Evolutionary conservation across 1,284 basidiomycete genomes (phyloP).

Genomic region (Malassezia slooffiae): DNA sequence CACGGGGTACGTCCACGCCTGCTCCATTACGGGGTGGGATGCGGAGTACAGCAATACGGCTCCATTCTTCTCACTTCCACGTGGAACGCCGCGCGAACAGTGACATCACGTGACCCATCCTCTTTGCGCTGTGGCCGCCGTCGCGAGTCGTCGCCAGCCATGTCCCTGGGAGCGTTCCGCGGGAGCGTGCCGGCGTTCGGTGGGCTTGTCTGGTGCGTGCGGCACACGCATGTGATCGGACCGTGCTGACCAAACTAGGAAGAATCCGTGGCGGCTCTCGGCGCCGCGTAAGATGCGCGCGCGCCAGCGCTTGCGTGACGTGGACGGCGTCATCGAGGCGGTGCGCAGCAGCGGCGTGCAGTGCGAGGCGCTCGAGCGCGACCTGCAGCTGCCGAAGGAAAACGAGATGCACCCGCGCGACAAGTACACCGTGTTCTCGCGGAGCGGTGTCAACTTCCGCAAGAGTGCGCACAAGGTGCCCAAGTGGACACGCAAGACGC

Average conservation of each 20-base stretch:
- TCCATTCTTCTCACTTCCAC: slow-evolving; percentile 1
- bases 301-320: slow-evolving; percentile 73
- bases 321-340: slow-evolving; percentile 83
- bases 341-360: slow-evolving; percentile 69
- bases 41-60: neutral
- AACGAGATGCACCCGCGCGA: slow-evolving; percentile 75
- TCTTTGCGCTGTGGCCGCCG: neutral
- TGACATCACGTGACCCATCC: neutral
- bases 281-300: slow-evolving; percentile 81
- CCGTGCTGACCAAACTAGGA: slow-evolving; percentile 55
- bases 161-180: slow-evolving; percentile 53
- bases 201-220: slow-evolving; percentile 65
- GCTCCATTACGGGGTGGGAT: slow-evolving; percentile 23
- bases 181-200: slow-evolving; percentile 57
- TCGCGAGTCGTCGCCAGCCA: slow-evolving; percentile 5
- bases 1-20: slow-evolving; percentile 36
- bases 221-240: neutral
- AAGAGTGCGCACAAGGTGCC: slow-evolving; percentile 86
- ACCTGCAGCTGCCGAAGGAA: slow-evolving; percentile 71
- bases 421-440: slow-evolving; percentile 88
- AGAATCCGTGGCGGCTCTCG: slow-evolving; percentile 85
- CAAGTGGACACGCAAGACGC: slow-evolving; percentile 13
- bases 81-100: slow-evolving; percentile 4
- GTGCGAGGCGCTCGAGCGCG: slow-evolving; percentile 62
- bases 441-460: slow-evolving; percentile 56